Evolutionary conservation across 2,329 filamentous ascomycete species (phyloP), one percentile per base, ranked within the genome.

Genomic region (Bipolaris bicolor): DNA sequence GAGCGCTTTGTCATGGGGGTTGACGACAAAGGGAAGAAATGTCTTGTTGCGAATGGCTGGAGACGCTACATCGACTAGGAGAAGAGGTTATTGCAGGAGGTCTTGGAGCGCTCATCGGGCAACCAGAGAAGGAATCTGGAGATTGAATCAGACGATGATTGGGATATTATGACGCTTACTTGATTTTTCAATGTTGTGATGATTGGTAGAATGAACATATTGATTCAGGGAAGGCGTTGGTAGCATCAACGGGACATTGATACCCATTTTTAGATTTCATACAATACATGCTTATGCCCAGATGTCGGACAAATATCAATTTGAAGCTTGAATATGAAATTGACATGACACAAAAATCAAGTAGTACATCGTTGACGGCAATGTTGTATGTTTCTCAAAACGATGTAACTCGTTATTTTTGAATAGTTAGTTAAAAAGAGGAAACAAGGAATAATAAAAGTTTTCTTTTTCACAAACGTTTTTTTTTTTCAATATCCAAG

Each of bases 1-100:
- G 92, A 97, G 79, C 92, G 90, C 60, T 97, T 96, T 68, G 29
- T 54, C 1, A 48, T 62, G 9, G 58, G 60, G 1, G 49, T 39
- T 7, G 84, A 84, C 13, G 84, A 88, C 20, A 87, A 90, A 60
- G 90, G 90, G n/a, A 58, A 58, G 33, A 58, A 55, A 11, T 55
- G 45, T 15, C 45, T 58, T 18, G 7, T 20, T 1, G 10, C 40
- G 15, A 20, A 48, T 36, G 55, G 55, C 20, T 58, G 55, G 55
- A 58, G 51, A 31, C 46, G 51, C 24, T 58, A 58, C 13, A 58
- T 58, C 22, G 46, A 49, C 40, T 58, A 58, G 51, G 1, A 34
- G 51, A 1, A 34, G 11, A 37, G 7, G 16, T 22, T 43, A 7
- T 3, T 29, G 13, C 34, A 20, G 5, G 5, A 48, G 13, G 7